Evolutionary conservation across 257 asterid species (phyloP), one percentile per base, ranked within the genome.

Genomic region (Henckelia pumila): DNA sequence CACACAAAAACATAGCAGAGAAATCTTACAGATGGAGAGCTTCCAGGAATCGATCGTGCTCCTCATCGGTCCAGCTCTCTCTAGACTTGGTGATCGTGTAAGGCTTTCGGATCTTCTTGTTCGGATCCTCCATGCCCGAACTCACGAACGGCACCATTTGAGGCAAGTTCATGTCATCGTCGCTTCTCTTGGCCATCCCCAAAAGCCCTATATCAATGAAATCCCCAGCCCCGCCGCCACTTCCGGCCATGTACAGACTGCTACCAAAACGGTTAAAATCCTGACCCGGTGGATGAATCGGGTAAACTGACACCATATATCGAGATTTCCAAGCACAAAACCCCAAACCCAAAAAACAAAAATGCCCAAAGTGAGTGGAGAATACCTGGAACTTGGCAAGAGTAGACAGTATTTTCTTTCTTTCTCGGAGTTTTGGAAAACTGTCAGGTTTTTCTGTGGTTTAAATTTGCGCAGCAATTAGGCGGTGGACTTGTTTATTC

Each of bases 11-110:
- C 44, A 35, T 35, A 35, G 11, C 44, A 8, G 44, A 35, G 9
- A 35, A 35, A 9, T 35, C 44, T 35, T 35, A 35, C 44, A 35
- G 5, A 35, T 35, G 44, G 14, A 35, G 44, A 35, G 44, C 44
- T 3, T 35, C 85, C 3, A 80, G 74, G 75, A 80, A 83, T 72
- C 80, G 80, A 64, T 83, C 88, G 61, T 83, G 88, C 61, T 83
- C 88, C 61, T 73, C 80, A 7, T 83, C 88, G 66, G 83, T 83
- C 88, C 88, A 83, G 79, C 83, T 83, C 77, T 83, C 85, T 22
- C 88, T 77, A 52, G 85, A 77, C 80, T 83, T 83, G n/a, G 85
- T 83, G 52, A 83, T 80, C 0, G 88, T 83, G 44, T 83, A 83
- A 3, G 83, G 88, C 76, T 83, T 83, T 65, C 88, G 69, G 44